Base-by-base conservation (phyloP, 2,329 filamentous ascomycete species). In the Cladosporium colombiae region DNA sequence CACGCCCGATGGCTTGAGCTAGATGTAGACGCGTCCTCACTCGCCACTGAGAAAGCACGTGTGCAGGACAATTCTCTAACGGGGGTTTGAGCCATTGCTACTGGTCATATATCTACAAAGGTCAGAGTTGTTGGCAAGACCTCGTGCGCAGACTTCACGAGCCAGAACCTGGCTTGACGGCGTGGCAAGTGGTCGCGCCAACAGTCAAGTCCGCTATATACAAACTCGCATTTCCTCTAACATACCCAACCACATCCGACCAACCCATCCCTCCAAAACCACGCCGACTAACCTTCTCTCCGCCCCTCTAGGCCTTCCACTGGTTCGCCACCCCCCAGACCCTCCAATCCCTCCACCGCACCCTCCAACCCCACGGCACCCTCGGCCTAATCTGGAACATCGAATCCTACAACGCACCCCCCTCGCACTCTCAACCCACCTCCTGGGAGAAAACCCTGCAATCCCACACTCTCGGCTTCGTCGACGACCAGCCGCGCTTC, bases 371-470 rank as follows among this genome's bases (percentile, higher is more conserved):
- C 0, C 83, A 83, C 7, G 85, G 84, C 7, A 81, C 81, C 31
- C 80, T 92, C 31, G 89, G 87, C 16, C 76, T 91, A 75, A 88
- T 92, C 62, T 92, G 90, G 90, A 92, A 70, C 56, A 67, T 72
- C 31, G 72, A 75, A 55, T 67, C 72, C 57, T 76, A 91, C 74
- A 91, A 91, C 74, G 84, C 88, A 57, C 87, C 88, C 0, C 73
- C 76, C 62, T 75, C 75, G 3, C 89, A 88, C 84, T 74, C 79
- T 5, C 80, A 86, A 0, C 80, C 80, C 11, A 86, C 86, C 0
- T 68, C 78, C 6, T 92, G 89, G 88, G 89, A 90, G 71, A 76
- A 83, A 59, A 80, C 80, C 50, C 77, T 91, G 57, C 88, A 89
- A 69, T 82, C 88, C 57, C 82, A 89, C 62, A 66, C 57, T 7